phyloP scores from a whole-genome alignment of 352 stramenopile genomes.

The Pythium apleroticum region DNA sequence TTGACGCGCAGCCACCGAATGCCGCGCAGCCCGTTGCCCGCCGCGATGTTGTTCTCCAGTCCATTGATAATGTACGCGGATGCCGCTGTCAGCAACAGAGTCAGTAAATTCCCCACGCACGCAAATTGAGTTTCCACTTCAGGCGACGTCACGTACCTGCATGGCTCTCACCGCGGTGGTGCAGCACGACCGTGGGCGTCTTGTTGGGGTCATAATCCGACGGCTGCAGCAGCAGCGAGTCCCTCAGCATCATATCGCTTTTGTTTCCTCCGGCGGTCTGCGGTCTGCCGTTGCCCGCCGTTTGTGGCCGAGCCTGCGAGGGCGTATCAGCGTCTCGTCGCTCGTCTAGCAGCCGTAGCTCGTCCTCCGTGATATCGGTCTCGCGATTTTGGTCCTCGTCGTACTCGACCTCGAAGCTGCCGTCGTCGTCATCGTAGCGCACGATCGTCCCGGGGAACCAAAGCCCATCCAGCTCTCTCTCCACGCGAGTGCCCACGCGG shows the following conservation, averaged over 20 bases:
- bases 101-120: conserved; percentile 11
- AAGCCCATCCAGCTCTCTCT: conserved; percentile 70
- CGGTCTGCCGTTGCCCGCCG: conserved; percentile 8
- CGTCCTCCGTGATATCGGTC: conserved; percentile 47
- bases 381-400: conserved; percentile 80
- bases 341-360: conserved; percentile 41
- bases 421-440: conserved; percentile 42
- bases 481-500: conserved; percentile 48
- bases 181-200: conserved; percentile 65
- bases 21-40: conserved; percentile 71
- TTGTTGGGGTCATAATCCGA: conserved; percentile 74
- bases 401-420: conserved; percentile 73
- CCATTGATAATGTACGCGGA: conserved; percentile 84
- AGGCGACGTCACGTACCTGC: conserved; percentile 33
- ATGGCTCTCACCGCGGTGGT: conserved; percentile 72
- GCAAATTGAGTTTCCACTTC: no score
- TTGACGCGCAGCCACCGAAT: conserved; percentile 83
- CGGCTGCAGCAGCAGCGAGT: conserved; percentile 59
- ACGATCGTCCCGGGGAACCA: conserved; percentile 79
- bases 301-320: conserved; percentile 9
- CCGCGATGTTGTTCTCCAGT: conserved; percentile 80
- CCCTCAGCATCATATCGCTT: conserved; percentile 43
- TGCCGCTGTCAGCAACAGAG: conserved; percentile 25
- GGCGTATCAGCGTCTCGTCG: conserved; percentile 9
- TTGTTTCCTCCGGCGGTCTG: conserved; percentile 27